Evolutionary conservation across 768 basidiomycete species (phyloP).

Genomic region (Cystobasidium tubakii): DNA sequence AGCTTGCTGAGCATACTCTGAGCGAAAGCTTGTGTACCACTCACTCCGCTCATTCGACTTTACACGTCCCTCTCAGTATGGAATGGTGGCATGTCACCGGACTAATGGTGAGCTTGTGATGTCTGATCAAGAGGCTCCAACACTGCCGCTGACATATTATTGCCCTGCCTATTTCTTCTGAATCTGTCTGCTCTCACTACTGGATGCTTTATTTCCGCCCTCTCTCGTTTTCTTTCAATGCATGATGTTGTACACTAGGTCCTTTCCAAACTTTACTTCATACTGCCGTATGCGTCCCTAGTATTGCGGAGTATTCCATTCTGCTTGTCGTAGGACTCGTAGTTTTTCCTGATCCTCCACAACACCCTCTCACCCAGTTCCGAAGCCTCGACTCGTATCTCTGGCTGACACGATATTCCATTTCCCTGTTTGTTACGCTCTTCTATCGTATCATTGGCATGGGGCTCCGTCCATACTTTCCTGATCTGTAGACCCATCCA

Average conservation of each 20-base stretch:
- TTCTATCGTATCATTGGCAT: neutral
- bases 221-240: too few relatives aligned
- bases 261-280: neutral
- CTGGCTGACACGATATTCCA: slow-evolving; percentile 2
- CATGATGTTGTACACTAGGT: neutral
- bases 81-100: neutral
- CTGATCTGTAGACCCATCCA: slow-evolving; percentile 65
- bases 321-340: neutral
- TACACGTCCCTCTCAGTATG: neutral
- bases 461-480: neutral
- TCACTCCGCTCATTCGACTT: neutral
- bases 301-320: neutral
- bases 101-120: neutral
- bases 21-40: neutral
- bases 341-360: neutral
- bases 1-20: neutral
- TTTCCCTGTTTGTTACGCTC: neutral
- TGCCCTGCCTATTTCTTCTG: too few relatives aligned
- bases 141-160: neutral
- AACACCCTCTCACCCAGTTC: neutral
- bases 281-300: neutral
- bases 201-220: too few relatives aligned
- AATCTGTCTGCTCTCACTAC: too few relatives aligned
- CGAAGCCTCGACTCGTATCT: too few relatives aligned
- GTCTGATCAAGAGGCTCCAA: too few relatives aligned